Evolutionary conservation across 139 green algal genomes (phyloP), one percentile per base, ranked within the genome.

Genomic region (Mesostigma viride): DNA sequence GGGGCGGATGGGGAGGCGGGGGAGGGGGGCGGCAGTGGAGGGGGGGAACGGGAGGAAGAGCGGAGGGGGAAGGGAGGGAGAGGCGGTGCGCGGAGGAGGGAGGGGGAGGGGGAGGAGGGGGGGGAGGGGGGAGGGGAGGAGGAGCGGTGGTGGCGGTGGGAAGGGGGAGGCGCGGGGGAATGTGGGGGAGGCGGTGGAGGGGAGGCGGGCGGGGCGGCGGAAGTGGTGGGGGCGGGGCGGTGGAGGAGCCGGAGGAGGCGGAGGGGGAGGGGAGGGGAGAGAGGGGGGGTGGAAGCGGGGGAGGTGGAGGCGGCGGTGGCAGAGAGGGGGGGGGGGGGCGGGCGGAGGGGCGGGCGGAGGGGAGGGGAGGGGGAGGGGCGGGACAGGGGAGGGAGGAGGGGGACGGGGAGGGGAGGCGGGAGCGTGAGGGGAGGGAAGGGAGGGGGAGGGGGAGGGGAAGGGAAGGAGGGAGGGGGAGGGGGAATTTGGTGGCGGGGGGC

Each of bases 311-410:
- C n/a, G n/a, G n/a, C n/a, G n/a, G n/a, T n/a, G n/a, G n/a, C n/a
- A n/a, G n/a, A n/a, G n/a, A n/a, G n/a, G n/a, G n/a, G n/a, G n/a
- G n/a, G n/a, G n/a, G n/a, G n/a, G n/a, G n/a, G n/a, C n/a, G n/a
- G n/a, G n/a, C n/a, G n/a, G 57, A 22, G 22, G 57, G 22, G 57
- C 20, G 57, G 22, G 57, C 20, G 24, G 57, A 22, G 22, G 24
- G 26, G 57, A 56, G 57, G 26, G 24, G 26, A 56, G 24, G 57
- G 22, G 57, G 26, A 20, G 24, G 24, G 26, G 57, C 20, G 24
- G 57, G 57, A 64, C 20, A 51, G 24, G 57, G 24, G 26, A 56
- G 26, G 57, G 57, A 22, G 26, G 57, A 51, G 24, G 57, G 57
- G 22, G 24, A 51, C 20, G 57, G 57, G 22, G 57, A 51, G 24